Evolutionary conservation across 345 rosid species (phyloP).

Genomic region (Eucalyptus curtisii): DNA sequence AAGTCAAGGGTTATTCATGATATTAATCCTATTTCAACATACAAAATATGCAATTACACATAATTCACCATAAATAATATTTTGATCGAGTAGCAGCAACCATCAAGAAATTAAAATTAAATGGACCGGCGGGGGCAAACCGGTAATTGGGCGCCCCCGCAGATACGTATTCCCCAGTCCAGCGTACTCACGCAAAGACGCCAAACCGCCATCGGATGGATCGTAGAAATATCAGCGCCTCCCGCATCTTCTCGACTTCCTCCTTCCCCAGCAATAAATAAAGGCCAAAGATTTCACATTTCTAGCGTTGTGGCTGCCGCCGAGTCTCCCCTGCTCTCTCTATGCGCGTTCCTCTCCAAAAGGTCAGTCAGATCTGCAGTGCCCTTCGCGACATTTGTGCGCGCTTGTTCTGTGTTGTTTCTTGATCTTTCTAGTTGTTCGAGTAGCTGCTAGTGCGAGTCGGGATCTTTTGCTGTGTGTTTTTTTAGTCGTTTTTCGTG

Average conservation of each 20-base stretch:
- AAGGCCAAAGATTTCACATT: neutral
- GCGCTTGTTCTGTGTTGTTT: neutral
- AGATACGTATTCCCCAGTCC: neutral
- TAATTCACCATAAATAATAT: neutral
- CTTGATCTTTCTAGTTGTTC: neutral
- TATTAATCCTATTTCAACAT: neutral
- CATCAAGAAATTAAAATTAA: neutral
- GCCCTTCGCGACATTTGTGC: neutral
- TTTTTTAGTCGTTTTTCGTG: neutral
- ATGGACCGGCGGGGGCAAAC: neutral
- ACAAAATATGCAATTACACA: neutral
- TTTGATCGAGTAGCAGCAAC: neutral
- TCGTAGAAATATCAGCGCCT: neutral
- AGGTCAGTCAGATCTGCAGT: neutral
- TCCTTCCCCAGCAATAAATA: neutral
- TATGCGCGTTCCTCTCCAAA: neutral
- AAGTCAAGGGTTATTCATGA: fast-evolving
- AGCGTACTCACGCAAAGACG: neutral
- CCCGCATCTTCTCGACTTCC: neutral
- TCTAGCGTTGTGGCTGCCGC: neutral
- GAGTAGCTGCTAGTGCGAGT: neutral
- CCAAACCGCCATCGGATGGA: neutral
- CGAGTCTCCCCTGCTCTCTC: neutral
- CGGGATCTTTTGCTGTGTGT: neutral
- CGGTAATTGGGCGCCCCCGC: neutral